Percentiles rank a stretch among this genome's conserved stretches.
These are phyloP conservation scores for Termitomyces sp. DNA, from an alignment of 1,284 basidiomycete genomes.

Conservation along the genomic window DNA sequence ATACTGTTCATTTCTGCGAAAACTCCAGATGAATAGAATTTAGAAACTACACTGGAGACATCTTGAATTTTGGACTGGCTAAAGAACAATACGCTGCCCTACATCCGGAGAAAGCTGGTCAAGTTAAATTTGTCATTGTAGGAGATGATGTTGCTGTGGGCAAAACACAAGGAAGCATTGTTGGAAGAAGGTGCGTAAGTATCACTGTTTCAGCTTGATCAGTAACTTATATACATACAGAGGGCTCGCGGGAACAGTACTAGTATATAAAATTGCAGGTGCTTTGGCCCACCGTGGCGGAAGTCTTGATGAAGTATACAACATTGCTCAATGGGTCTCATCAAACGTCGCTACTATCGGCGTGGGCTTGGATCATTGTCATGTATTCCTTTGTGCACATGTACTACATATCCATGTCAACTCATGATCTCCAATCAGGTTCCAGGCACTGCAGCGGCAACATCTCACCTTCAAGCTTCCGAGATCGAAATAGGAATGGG, in stretches of 20 bases:
- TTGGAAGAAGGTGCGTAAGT: slow-evolving; percentile 62
- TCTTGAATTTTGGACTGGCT: slow-evolving; percentile 90
- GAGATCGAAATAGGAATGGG: slow-evolving; percentile 88
- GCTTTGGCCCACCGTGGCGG: slow-evolving; percentile 74
- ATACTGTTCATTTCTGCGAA: slow-evolving; percentile 6
- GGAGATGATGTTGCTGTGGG: slow-evolving; percentile 92
- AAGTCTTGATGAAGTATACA: slow-evolving; percentile 70
- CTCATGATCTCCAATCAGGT: slow-evolving; percentile 42
- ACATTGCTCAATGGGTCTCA: slow-evolving; percentile 64
- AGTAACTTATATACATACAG: slow-evolving; percentile 31
- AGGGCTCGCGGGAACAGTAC: slow-evolving; percentile 83
- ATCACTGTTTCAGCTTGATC: background rate
- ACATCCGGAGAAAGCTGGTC: slow-evolving; percentile 62
- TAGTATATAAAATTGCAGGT: slow-evolving; percentile 91
- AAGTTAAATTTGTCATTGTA: slow-evolving; percentile 80
- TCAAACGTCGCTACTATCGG: slow-evolving; percentile 77
- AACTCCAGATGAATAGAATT: background rate
- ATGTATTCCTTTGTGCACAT: slow-evolving; percentile 43
- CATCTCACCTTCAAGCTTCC: slow-evolving; percentile 53
- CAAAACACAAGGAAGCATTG: slow-evolving; percentile 71
- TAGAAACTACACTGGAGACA: slow-evolving; percentile 85
- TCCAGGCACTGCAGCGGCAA: slow-evolving; percentile 67
- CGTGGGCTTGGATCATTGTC: slow-evolving; percentile 88
- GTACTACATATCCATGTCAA: background rate
- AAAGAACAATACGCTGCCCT: slow-evolving; percentile 79